These are phyloP conservation scores for Metschnikowia picachoensis DNA, from an alignment of 805 yeast species.

Conservation along the genomic window DNA sequence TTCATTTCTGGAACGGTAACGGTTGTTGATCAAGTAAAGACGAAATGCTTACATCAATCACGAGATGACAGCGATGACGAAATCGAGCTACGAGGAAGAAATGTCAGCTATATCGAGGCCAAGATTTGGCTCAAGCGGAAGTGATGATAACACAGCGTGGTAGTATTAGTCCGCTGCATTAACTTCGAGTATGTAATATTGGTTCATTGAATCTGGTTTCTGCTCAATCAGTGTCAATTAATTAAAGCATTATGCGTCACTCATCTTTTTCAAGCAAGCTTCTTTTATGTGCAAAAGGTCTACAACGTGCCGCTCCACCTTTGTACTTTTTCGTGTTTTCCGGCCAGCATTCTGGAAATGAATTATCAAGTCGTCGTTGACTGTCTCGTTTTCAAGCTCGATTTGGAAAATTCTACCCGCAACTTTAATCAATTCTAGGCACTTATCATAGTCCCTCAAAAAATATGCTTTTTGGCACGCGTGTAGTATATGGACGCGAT, in stretches of 20 bases:
- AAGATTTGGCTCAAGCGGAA: slow-evolving; percentile 33
- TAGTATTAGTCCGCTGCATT: no score
- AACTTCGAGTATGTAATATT: no score
- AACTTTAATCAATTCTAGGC: slow-evolving; percentile 42
- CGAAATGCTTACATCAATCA: slow-evolving; percentile 10
- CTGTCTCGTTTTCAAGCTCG: slow-evolving; percentile 20
- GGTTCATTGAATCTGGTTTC: no score
- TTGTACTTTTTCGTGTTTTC: slow-evolving; percentile 26
- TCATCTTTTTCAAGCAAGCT: slow-evolving; percentile 25
- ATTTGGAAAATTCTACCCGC: slow-evolving; percentile 33
- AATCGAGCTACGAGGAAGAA: slow-evolving; percentile 36
- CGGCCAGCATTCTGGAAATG: slow-evolving; percentile 23
- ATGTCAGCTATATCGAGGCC: slow-evolving; percentile 47
- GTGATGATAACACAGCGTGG: neutral
- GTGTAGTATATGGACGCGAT: slow-evolving; percentile 51
- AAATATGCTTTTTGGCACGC: slow-evolving; percentile 65
- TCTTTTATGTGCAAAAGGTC: slow-evolving; percentile 47
- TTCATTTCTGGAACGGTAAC: slow-evolving; percentile 59
- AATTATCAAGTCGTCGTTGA: slow-evolving; percentile 19
- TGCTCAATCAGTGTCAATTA: neutral
- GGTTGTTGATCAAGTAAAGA: slow-evolving; percentile 65
- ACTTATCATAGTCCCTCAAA: slow-evolving; percentile 45
- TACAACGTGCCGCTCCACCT: slow-evolving; percentile 46
- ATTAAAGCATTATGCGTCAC: slow-evolving; percentile 1
- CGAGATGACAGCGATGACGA: slow-evolving; percentile 30